A percentile compares a stretch with the other conserved stretches of the same genome.
These are phyloP conservation scores for Andrographis paniculata DNA, from an alignment of 305 asterid species.

Conservation along the genomic window DNA sequence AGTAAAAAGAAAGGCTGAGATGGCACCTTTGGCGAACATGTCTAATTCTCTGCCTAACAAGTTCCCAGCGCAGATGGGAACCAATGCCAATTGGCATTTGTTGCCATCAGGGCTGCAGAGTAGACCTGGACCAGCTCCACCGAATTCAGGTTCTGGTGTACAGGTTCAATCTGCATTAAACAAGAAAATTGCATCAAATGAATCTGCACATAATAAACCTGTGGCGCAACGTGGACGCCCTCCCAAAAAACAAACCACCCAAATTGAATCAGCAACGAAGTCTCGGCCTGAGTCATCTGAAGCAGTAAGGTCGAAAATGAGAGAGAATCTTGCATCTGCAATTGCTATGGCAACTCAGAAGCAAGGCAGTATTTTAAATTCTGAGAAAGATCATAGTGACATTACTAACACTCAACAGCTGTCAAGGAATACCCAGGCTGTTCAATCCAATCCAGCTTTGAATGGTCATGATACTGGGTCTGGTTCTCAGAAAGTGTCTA, in stretches of 20 bases:
- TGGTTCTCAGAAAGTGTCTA: constrained; percentile 23
- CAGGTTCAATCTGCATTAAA: constrained; percentile 27
- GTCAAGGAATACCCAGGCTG: constrained; percentile 27
- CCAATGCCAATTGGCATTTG: constrained; percentile 21
- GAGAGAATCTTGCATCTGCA: constrained; percentile 83
- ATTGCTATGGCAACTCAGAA: constrained; percentile 47
- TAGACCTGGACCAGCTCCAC: constrained; percentile 33
- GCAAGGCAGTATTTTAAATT: constrained; percentile 26
- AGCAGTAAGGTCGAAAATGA: constrained; percentile 88
- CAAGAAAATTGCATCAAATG: constrained; percentile 54
- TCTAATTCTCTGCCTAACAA: constrained; percentile 45
- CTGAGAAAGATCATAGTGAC: constrained; percentile 27
- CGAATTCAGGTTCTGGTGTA: constrained; percentile 27
- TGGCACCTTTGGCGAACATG: constrained; percentile 27
- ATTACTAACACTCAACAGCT: constrained; percentile 14
- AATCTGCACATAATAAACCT: constrained; percentile 47
- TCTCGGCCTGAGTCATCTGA: constrained; percentile 47
- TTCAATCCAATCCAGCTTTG: constrained; percentile 25
- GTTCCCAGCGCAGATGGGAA: constrained; percentile 39
- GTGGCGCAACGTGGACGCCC: constrained; percentile 54
- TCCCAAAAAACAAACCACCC: constrained; percentile 48
- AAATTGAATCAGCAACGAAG: constrained; percentile 45
- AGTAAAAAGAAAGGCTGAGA: constrained; percentile 72
- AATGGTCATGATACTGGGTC: constrained; percentile 26
- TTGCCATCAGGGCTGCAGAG: constrained; percentile 28